These are phyloP conservation scores for Cairneyella variabilis DNA, from an alignment of 495 filamentous ascomycete genomes.

Conservation along the genomic window DNA sequence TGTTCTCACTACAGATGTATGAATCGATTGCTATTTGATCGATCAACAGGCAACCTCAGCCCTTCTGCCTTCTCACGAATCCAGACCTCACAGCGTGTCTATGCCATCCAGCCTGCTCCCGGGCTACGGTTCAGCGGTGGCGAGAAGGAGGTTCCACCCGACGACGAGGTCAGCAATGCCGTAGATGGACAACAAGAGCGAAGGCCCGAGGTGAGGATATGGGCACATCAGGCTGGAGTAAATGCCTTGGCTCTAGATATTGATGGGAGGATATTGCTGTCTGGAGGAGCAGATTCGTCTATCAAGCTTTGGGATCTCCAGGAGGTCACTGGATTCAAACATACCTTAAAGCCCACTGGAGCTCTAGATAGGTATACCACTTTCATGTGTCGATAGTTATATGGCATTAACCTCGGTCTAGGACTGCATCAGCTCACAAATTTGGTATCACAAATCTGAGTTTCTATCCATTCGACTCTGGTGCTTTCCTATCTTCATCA, in stretches of 20 bases:
- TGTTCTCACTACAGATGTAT: constrained; percentile 63
- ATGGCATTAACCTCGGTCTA: neutral
- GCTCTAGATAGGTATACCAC: constrained; percentile 28
- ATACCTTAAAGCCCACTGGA: constrained; percentile 46
- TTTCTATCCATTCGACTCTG: constrained; percentile 84
- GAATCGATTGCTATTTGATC: constrained; percentile 74
- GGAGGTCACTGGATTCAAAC: constrained; percentile 20
- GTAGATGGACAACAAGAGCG: neutral
- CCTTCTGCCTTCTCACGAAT: constrained; percentile 59
- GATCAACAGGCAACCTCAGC: constrained; percentile 59
- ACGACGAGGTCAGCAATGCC: constrained; percentile 23
- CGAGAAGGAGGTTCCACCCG: constrained; percentile 31
- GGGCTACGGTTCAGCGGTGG: constrained; percentile 64
- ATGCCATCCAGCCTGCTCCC: constrained; percentile 56
- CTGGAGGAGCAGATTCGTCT: constrained; percentile 75
- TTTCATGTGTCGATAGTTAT: neutral
- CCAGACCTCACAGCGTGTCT: constrained; percentile 57
- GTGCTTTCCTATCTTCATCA: constrained; percentile 75
- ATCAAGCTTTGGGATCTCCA: constrained; percentile 85
- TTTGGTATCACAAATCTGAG: constrained; percentile 79
- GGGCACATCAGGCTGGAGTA: constrained; percentile 72
- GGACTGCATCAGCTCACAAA: constrained; percentile 50
- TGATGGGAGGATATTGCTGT: constrained; percentile 79
- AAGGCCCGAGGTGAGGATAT: constrained; percentile 19
- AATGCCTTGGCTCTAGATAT: constrained; percentile 75